Evolutionary conservation across 257 asterid genomes (phyloP), one percentile per base, ranked within the genome.

Genomic region (Rubia yunnanensis): DNA sequence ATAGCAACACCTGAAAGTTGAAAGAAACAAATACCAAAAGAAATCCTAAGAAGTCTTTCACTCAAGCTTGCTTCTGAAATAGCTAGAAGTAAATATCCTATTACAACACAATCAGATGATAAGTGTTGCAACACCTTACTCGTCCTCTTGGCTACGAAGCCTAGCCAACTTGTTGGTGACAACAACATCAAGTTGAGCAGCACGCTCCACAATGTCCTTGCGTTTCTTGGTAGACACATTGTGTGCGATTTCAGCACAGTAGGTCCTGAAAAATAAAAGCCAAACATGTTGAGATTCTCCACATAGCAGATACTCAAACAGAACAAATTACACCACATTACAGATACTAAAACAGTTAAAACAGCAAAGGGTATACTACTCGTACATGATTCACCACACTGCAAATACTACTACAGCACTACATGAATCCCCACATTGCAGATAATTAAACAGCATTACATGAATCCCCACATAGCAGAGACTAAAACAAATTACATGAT

Each of bases 231-330:
- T 81, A 7, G 85, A 81, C 9, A 77, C 72, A 55, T 81, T 73
- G 60, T 81, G 85, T 23, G 82, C 84, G 3, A 81, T 81, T 70
- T 79, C 77, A 8, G 85, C 87, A 35, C 91, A 84, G 70, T 84
- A 84, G 22, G 69, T 80, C 83, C 91, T 82, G 80, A 38, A 5
- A 70, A 22, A 10, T 7, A 20, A 50, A 50, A 20, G 28, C 22
- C 14, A 15, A 3, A 44, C 50, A 44, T 5, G 8, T 14, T 44
- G 22, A 44, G 28, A 22, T 7, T 20, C 27, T n/a, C n/a, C n/a
- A n/a, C n/a, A n/a, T n/a, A n/a, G n/a, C n/a, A n/a, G n/a, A n/a
- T n/a, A n/a, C n/a, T n/a, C n/a, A n/a, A n/a, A n/a, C n/a, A n/a
- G n/a, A n/a, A n/a, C n/a, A n/a, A n/a, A n/a, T n/a, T n/a, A n/a